These are phyloP conservation scores for Talaromyces sp. DNA, from an alignment of 2,329 filamentous ascomycete species.

Conservation along the genomic window DNA sequence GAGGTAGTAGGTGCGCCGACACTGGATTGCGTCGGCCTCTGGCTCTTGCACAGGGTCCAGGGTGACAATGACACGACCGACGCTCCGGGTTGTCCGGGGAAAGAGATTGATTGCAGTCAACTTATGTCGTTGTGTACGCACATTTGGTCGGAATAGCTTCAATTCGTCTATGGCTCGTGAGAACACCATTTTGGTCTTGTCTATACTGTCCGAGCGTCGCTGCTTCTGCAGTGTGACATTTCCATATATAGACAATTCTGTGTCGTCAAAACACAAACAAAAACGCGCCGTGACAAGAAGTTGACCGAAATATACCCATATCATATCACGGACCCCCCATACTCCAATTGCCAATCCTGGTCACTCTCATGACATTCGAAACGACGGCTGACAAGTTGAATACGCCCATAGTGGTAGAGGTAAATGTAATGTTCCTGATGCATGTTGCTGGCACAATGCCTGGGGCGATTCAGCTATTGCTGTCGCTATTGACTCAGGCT, in stretches of 20 bases:
- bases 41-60: background rate
- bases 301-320: background rate
- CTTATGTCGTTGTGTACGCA: conserved; percentile 13
- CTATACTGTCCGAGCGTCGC: background rate
- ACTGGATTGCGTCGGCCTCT: background rate
- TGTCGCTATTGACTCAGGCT: background rate
- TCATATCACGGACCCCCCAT: background rate
- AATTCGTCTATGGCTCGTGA: background rate
- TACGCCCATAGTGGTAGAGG: background rate
- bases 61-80: background rate
- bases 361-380: background rate
- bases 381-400: background rate
- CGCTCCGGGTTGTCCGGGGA: background rate
- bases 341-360: background rate
- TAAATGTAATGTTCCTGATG: background rate
- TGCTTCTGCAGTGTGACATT: background rate
- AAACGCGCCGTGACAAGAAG: background rate
- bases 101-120: conserved; percentile 10
- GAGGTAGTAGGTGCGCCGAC: background rate
- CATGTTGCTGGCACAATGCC: background rate
- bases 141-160: background rate
- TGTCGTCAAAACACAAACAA: background rate
- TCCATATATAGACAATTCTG: background rate
- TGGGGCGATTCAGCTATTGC: background rate
- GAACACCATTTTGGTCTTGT: background rate